Percentiles rank a stretch among this genome's conserved stretches.
phyloP scores from a whole-genome alignment of 2,329 filamentous ascomycete genomes.

The Pseudogymnoascus sp. region DNA sequence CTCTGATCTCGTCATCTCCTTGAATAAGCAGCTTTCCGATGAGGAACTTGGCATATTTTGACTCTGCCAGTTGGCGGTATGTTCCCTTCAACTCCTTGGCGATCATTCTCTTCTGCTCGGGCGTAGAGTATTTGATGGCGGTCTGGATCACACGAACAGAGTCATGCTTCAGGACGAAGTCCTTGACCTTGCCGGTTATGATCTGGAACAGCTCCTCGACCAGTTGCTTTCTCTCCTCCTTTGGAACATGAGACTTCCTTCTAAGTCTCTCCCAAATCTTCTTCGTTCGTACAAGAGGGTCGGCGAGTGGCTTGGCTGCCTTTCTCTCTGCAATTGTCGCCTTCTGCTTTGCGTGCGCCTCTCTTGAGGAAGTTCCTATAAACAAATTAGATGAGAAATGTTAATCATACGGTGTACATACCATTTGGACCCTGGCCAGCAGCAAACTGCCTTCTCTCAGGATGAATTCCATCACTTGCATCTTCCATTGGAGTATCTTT shows the following conservation, averaged over 20 bases:
- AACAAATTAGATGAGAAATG: conserved; percentile 12
- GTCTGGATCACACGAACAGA: conserved; percentile 95
- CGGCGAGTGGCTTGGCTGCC: conserved; percentile 85
- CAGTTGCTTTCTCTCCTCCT: conserved; percentile 78
- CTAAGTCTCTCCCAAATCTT: conserved; percentile 95
- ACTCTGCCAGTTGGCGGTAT: conserved; percentile 80
- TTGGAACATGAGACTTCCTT: conserved; percentile 85
- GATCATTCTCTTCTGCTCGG: conserved; percentile 77
- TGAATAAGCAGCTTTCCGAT: conserved; percentile 95
- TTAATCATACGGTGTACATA: conserved; percentile 15
- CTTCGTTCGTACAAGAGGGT: conserved; percentile 81
- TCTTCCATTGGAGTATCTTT: conserved; percentile 24
- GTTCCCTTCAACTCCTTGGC: conserved; percentile 77
- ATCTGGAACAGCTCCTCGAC: conserved; percentile 87
- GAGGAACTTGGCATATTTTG: conserved; percentile 94
- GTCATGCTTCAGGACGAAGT: conserved; percentile 98
- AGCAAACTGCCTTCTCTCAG: conserved; percentile 26
- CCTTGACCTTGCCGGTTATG: conserved; percentile 82
- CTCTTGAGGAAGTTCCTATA: conserved; percentile 60
- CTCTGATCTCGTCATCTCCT: conserved; percentile 76
- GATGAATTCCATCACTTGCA: conserved; percentile 27
- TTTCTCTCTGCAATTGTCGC: conserved; percentile 81
- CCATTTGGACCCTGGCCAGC: conserved; percentile 15
- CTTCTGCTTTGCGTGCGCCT: conserved; percentile 91
- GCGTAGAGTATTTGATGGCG: conserved; percentile 88